Evolutionary conservation across 2,329 filamentous ascomycete genomes (phyloP).

Genomic region (Fusarium sp.): DNA sequence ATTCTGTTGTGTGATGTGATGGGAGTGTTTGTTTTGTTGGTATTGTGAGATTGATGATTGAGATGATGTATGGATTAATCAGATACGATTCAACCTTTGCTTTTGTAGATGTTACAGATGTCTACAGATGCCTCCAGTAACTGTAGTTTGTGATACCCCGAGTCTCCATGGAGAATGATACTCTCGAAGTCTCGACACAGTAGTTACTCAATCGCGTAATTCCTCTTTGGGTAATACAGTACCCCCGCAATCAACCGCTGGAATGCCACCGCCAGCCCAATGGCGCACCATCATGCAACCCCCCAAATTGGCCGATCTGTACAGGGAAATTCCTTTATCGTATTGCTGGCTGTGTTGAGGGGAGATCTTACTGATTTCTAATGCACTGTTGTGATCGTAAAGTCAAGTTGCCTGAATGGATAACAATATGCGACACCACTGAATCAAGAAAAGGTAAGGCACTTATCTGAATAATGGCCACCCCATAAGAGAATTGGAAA

Average conservation of each 20-base stretch:
- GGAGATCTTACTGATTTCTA: neutral
- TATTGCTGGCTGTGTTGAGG: fast-evolving
- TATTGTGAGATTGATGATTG: neutral
- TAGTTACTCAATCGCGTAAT: neutral
- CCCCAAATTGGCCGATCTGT: no score
- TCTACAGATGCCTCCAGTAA: fast-evolving
- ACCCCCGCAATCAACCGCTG: neutral
- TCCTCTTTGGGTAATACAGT: conserved; percentile 5
- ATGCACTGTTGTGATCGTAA: neutral
- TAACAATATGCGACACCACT: neutral
- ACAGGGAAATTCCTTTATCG: no score
- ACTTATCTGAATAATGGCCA: no score
- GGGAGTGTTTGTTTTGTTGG: neutral
- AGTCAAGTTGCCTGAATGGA: fast-evolving
- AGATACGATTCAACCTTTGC: neutral
- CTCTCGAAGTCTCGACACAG: neutral
- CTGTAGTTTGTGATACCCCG: fast-evolving
- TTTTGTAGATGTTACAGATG: neutral
- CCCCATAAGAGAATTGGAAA: no score
- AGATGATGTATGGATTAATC: neutral
- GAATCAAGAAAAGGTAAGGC: no score
- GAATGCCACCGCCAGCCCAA: neutral
- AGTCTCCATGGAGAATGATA: neutral
- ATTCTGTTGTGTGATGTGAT: conserved; percentile 35
- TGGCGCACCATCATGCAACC: no score